These are phyloP conservation scores for Suhomyces tanzawaensis DNA, from an alignment of 805 yeast genomes.

Conservation along the genomic window DNA sequence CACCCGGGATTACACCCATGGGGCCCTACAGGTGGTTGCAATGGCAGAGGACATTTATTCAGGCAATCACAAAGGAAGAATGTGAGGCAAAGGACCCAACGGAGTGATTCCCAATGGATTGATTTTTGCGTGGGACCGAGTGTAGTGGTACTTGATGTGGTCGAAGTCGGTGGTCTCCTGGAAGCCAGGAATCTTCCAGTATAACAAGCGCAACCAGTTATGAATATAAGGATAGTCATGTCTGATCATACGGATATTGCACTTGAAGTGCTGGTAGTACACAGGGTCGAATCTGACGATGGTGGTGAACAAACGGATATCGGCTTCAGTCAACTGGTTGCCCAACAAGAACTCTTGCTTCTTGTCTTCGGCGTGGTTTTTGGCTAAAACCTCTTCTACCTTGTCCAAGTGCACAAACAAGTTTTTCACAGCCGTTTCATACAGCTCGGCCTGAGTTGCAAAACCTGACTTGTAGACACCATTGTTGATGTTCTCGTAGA, in stretches of 20 bases:
- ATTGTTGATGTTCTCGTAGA: conserved; percentile 81
- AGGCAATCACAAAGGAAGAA: conserved; percentile 39
- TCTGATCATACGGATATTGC: conserved; percentile 81
- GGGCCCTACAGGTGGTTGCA: too few species aligned
- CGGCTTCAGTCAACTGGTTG: conserved; percentile 80
- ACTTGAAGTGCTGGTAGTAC: conserved; percentile 93
- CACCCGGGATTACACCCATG: too few species aligned
- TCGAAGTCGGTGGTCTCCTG: conserved; percentile 78
- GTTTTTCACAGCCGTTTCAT: conserved; percentile 62
- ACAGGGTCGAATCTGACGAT: conserved; percentile 90
- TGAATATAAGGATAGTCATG: conserved; percentile 74
- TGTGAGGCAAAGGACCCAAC: conserved; percentile 81
- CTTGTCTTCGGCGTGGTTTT: conserved; percentile 39
- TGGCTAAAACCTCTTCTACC: conserved; percentile 58
- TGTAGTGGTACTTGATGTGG: conserved; percentile 89
- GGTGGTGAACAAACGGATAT: conserved; percentile 82
- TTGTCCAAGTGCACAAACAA: conserved; percentile 68
- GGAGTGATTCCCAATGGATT: conserved; percentile 87
- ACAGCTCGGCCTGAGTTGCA: conserved; percentile 78
- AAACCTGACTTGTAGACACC: conserved; percentile 95
- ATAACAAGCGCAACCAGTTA: conserved; percentile 77
- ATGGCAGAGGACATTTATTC: too few species aligned
- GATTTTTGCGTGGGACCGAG: conserved; percentile 75
- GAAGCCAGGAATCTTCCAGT: conserved; percentile 76
- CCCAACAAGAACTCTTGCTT: conserved; percentile 50